phyloP scores from a whole-genome alignment of 2,329 filamentous ascomycete species.

The Dactylellina sp. region DNA sequence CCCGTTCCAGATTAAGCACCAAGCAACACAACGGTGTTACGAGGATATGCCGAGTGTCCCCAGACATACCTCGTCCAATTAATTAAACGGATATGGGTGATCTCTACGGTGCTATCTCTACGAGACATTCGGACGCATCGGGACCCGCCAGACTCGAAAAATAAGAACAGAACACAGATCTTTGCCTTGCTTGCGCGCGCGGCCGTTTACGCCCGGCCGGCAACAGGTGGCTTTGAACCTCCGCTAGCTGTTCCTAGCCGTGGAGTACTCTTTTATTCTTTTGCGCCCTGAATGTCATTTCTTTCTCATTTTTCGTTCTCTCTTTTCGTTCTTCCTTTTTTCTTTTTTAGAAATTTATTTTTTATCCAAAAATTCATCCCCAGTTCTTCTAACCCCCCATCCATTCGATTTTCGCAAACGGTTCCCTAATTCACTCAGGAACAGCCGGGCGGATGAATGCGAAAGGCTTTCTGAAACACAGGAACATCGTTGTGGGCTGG shows the following conservation, averaged over 20 bases:
- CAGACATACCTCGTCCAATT: slow-evolving; percentile 20
- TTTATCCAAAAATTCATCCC: background rate
- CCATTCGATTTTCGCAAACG: slow-evolving; percentile 53
- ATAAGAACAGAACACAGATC: no score
- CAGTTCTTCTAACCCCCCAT: background rate
- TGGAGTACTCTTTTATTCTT: slow-evolving; percentile 28
- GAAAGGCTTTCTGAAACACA: slow-evolving; percentile 52
- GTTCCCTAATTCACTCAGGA: slow-evolving; percentile 57
- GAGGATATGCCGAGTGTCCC: slow-evolving; percentile 15
- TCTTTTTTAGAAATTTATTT: no score
- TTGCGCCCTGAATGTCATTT: background rate
- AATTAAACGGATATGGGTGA: background rate
- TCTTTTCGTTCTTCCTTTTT: no score
- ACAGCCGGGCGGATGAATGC: slow-evolving; percentile 55
- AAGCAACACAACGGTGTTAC: slow-evolving; percentile 42
- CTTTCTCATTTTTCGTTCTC: no score
- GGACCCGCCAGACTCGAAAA: background rate
- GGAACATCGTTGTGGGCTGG: slow-evolving; percentile 34
- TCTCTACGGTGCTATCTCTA: slow-evolving; percentile 7
- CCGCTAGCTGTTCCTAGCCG: slow-evolving; percentile 45
- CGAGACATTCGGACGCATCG: background rate
- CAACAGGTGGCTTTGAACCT: slow-evolving; percentile 29
- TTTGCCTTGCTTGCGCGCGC: slow-evolving; percentile 12
- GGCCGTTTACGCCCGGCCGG: slow-evolving; percentile 44
- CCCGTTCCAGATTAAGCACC: slow-evolving; percentile 53